Conservation (phyloP, 805 yeast genomes). For the Candida odintsovae region DNA sequence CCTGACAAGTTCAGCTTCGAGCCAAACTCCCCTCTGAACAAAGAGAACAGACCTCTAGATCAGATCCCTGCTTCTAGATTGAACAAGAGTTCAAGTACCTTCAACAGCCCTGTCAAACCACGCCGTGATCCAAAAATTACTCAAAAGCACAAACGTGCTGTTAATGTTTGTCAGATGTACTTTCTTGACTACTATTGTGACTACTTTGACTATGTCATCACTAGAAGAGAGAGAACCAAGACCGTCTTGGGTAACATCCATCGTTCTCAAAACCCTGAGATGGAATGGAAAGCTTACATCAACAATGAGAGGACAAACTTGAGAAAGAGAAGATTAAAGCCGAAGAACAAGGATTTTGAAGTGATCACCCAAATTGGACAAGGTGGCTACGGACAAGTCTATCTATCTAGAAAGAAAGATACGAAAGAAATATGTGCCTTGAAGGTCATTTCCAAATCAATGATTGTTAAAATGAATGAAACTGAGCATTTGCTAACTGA, state of each 20-base stretch:
- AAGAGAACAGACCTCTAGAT: constrained; percentile 32
- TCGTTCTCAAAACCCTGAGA: constrained; percentile 28
- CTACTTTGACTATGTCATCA: constrained; percentile 85
- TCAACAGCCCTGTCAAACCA: constrained; percentile 10
- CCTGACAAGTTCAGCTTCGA: constrained; percentile 23
- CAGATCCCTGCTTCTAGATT: constrained; percentile 23
- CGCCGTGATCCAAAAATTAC: constrained; percentile 12
- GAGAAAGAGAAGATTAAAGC: constrained; percentile 85
- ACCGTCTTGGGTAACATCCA: constrained; percentile 57
- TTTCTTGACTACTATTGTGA: constrained; percentile 95
- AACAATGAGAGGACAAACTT: constrained; percentile 80
- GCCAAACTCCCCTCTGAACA: constrained; percentile 34
- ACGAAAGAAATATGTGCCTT: constrained; percentile 94
- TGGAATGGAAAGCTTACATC: constrained; percentile 70
- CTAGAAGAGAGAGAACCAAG: constrained; percentile 74
- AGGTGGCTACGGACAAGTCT: constrained; percentile 99
- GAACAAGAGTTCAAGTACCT: constrained; percentile 3
- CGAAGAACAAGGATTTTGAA: constrained; percentile 92
- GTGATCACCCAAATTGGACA: constrained; percentile 98
- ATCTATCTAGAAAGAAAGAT: constrained; percentile 87
- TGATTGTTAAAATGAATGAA: constrained; percentile 85
- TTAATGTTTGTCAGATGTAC: constrained; percentile 88
- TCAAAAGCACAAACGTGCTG: constrained; percentile 73
- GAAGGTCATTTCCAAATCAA: constrained; percentile 82
- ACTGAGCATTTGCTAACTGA: constrained; percentile 94